phyloP scores from a whole-genome alignment of 768 basidiomycete species.

The Boletus huronensis region DNA sequence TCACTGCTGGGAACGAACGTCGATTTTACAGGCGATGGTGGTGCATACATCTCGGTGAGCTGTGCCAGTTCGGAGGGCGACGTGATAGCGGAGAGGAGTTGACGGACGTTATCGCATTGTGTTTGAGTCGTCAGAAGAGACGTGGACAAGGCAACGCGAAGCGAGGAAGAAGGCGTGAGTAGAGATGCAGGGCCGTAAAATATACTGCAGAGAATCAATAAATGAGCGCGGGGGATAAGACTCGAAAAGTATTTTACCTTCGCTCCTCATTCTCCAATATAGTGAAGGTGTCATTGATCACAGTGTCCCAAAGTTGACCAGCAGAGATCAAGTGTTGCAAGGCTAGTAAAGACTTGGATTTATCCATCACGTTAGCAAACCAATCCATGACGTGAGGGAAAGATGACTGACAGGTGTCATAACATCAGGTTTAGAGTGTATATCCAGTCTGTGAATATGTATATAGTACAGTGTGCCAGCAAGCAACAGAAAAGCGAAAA shows the following conservation, averaged over 20 bases:
- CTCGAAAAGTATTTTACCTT: slow-evolving; percentile 41
- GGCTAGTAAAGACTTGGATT: slow-evolving; percentile 54
- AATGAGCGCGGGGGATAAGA: background rate
- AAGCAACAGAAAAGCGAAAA: slow-evolving; percentile 38
- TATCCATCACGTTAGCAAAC: slow-evolving; percentile 6
- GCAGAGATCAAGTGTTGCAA: slow-evolving; percentile 66
- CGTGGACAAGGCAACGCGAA: slow-evolving; percentile 70
- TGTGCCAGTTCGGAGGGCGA: slow-evolving; percentile 69
- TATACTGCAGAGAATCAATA: slow-evolving; percentile 22
- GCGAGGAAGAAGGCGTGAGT: slow-evolving; percentile 25
- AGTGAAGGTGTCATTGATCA: slow-evolving; percentile 64
- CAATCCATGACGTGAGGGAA: background rate
- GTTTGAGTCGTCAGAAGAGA: slow-evolving; percentile 72
- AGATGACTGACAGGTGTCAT: slow-evolving; percentile 50
- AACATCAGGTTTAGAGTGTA: slow-evolving; percentile 39
- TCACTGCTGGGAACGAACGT: slow-evolving; percentile 24
- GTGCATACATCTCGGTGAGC: slow-evolving; percentile 86
- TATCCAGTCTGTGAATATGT: slow-evolving; percentile 34
- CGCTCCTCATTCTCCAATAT: slow-evolving; percentile 68
- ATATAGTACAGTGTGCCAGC: slow-evolving; percentile 39
- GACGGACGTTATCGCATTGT: slow-evolving; percentile 80
- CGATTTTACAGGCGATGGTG: slow-evolving; percentile 53
- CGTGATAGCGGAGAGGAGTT: slow-evolving; percentile 73
- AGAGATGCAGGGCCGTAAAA: slow-evolving; percentile 44
- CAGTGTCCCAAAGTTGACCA: slow-evolving; percentile 70